phyloP scores from a whole-genome alignment of 306 rosid genomes.

The Cucumis hystrix region DNA sequence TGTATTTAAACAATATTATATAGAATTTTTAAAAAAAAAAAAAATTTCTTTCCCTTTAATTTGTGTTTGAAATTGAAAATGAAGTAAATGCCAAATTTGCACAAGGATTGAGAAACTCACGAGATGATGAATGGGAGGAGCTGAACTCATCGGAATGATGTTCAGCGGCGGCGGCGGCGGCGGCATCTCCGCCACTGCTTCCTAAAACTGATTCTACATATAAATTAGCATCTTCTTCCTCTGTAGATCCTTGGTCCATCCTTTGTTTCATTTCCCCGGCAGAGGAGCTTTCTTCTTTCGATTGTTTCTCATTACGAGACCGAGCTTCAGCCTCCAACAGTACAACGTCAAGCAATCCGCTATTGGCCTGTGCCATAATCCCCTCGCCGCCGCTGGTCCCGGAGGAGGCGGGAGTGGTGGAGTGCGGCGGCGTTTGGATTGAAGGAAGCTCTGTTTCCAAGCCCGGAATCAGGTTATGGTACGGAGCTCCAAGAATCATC shows the following conservation, averaged over 20 bases:
- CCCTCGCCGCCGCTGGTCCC: constrained; percentile 27
- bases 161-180: constrained; percentile 13
- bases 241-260: constrained; percentile 9
- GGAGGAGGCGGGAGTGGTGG: constrained; percentile 38
- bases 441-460: constrained; percentile 36
- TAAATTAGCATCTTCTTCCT: constrained; percentile 13
- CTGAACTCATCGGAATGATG: constrained; percentile 25
- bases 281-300: background rate
- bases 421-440: constrained; percentile 27
- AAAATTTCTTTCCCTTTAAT: background rate
- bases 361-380: constrained; percentile 23
- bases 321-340: constrained; percentile 27
- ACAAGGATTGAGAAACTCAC: constrained; percentile 17
- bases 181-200: constrained; percentile 3
- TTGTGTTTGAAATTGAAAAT: background rate
- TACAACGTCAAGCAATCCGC: constrained; percentile 51
- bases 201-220: constrained; percentile 17
- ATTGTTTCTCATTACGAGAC: constrained; percentile 15
- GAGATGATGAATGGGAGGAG: constrained; percentile 28
- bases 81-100: background rate
- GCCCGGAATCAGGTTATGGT: constrained; percentile 11
- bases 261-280: constrained; percentile 17
- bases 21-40: too few relatives aligned
- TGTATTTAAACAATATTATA: background rate
- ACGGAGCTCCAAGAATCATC: constrained; percentile 12